A percentile compares a stretch with the other conserved stretches of the same genome.
Evolutionary conservation across 2,329 filamentous ascomycete species (phyloP).

Genomic region (Hypoxylon sp.): DNA sequence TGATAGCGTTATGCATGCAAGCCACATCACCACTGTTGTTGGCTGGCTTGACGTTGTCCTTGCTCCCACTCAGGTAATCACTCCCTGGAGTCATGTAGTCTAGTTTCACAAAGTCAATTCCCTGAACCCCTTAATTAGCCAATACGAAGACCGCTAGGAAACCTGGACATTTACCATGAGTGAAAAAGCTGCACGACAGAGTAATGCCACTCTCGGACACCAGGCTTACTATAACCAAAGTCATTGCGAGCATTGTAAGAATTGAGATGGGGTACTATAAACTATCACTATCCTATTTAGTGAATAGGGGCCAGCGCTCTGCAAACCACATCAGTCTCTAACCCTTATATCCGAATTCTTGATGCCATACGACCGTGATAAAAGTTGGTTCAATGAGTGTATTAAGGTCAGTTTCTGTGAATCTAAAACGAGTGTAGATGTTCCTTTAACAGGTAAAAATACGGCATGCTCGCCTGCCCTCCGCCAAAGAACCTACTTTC

Average conservation of each 20-base stretch:
- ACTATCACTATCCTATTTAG: background rate
- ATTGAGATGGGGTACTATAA: background rate
- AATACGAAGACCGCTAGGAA: conserved; percentile 5
- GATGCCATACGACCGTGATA: background rate
- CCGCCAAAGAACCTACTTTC: background rate
- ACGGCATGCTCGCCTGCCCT: background rate
- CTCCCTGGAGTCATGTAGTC: conserved; percentile 11
- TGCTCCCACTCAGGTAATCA: conserved; percentile 1
- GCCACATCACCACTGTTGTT: conserved; percentile 6
- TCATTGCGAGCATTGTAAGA: conserved; percentile 3
- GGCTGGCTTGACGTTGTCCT: background rate
- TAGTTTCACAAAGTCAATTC: conserved; percentile 8
- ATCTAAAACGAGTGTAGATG: conserved; percentile 14
- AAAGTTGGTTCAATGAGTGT: conserved; percentile 24
- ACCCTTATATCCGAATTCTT: background rate
- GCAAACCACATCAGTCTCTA: background rate
- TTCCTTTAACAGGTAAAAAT: background rate
- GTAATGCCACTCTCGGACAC: conserved; percentile 9
- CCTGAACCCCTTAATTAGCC: conserved; percentile 12
- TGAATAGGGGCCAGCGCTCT: too few relatives aligned
- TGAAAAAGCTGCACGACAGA: conserved; percentile 13
- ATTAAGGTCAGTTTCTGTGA: conserved; percentile 17
- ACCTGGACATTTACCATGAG: background rate
- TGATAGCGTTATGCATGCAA: conserved; percentile 15
- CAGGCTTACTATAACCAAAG: conserved; percentile 2